Evolutionary conservation across 768 basidiomycete species (phyloP), one percentile per base, ranked within the genome.

Genomic region (Hirschioporus abietinus): DNA sequence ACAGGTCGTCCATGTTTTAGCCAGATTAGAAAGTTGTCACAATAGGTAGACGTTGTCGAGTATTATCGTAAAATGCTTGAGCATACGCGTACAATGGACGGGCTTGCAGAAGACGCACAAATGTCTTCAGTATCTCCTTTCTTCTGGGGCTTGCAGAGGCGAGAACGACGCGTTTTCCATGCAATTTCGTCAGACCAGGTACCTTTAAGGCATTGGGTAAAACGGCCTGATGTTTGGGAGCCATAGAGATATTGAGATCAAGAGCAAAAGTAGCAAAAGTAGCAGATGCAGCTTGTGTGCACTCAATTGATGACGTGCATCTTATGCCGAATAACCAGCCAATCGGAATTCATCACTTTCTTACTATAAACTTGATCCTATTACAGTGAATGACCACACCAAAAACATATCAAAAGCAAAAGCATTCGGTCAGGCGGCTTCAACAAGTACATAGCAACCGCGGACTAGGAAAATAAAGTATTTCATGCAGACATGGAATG

Each of bases 61-160:
- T 15, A 20, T 52, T 52, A 15, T 52, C 15, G 42, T 15, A 52
- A 3, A 52, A 52, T 52, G 4, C 42, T 52, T 52, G 42, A 52
- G 42, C 12, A 10, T 15, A 52, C 42, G 42, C 12, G 12, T 20
- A 20, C 42, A 20, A 52, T 10, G 42, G 42, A 20, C 12, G 42
- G 42, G 42, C 20, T 52, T 12, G 20, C 20, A 15, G 35, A 35
- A 36, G 62, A 84, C 90, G 73, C 76, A 95, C 94, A 71, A 91
- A 85, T 7, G 84, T 88, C 65, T 81, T 83, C 24, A 98, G 84
- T 67, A 96, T 93, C 65, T 95, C 93, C 72, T 85, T 87, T 72
- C 95, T 82, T 70, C 95, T 83, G 1, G 94, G 92, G 71, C 93
- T 95, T 66, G 86, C 88, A 5, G 95, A 96, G 0, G 95, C 95